A percentile compares a stretch with the other conserved stretches of the same genome.
phyloP scores from a whole-genome alignment of 768 basidiomycete genomes.

The Xanthoconium stramineum region DNA sequence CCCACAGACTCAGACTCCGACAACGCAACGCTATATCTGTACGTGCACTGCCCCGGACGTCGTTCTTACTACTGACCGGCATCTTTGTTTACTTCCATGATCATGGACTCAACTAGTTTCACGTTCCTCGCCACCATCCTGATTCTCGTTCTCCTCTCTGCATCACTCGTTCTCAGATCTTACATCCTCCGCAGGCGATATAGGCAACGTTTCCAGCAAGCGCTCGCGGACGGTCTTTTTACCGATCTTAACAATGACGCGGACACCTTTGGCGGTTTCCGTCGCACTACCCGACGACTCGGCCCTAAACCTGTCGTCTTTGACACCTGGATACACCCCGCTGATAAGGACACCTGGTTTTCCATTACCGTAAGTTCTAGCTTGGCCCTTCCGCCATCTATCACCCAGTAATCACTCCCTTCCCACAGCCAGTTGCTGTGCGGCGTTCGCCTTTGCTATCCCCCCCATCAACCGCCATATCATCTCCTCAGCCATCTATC shows the following conservation, averaged over 20 bases:
- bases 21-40: constrained; percentile 31
- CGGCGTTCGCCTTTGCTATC: background rate
- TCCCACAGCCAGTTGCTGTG: constrained; percentile 18
- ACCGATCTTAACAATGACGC: constrained; percentile 30
- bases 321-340: constrained; percentile 14
- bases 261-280: background rate
- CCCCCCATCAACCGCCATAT: background rate
- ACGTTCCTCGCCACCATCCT: constrained; percentile 73
- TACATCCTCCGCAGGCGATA: constrained; percentile 58
- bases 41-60: constrained; percentile 16
- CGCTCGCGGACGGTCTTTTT: constrained; percentile 44
- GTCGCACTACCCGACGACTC: constrained; percentile 1
- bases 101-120: constrained; percentile 41
- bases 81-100: background rate
- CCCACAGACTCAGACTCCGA: constrained; percentile 1
- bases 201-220: constrained; percentile 50
- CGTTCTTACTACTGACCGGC: background rate
- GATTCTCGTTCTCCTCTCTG: constrained; percentile 62
- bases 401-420: background rate
- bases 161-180: constrained; percentile 61
- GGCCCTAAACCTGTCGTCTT: constrained; percentile 18
- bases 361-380: constrained; percentile 16
- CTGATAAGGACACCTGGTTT: constrained; percentile 6
- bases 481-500: background rate
- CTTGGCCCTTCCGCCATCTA: background rate